Conservation (phyloP, 106 monocot genomes). For the Dioscorea alata region DNA sequence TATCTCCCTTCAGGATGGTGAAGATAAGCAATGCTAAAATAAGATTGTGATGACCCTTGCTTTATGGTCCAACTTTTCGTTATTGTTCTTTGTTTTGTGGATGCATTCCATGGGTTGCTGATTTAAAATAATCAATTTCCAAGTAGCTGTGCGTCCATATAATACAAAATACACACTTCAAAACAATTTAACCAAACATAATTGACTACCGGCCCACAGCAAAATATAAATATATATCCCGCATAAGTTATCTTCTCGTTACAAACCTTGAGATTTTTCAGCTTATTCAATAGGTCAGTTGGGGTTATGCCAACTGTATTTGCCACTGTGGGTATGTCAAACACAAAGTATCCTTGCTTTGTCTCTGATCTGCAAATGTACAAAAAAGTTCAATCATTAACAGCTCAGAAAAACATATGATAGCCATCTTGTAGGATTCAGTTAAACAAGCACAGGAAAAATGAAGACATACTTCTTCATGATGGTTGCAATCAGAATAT, state of each 20-base stretch:
- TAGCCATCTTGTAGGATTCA: background rate
- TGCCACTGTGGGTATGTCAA: conserved; percentile 71
- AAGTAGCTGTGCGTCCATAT: too few species aligned
- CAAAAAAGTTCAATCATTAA: background rate
- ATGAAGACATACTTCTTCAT: conserved; percentile 42
- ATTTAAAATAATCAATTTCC: too few species aligned
- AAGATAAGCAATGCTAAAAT: too few species aligned
- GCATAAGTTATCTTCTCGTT: background rate
- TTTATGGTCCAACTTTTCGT: too few species aligned
- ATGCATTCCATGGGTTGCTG: too few species aligned
- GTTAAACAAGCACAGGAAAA: background rate
- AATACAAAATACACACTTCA: too few species aligned
- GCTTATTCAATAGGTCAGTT: conserved; percentile 42
- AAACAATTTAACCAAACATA: too few species aligned
- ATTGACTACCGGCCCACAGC: too few species aligned
- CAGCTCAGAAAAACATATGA: background rate
- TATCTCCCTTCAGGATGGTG: too few species aligned
- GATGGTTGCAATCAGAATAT: conserved; percentile 63
- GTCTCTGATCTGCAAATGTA: conserved; percentile 47
- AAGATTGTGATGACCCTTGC: too few species aligned
- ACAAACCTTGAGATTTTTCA: conserved; percentile 83
- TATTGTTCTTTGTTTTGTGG: too few species aligned
- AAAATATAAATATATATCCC: too few species aligned
- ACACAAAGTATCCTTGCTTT: conserved; percentile 70
- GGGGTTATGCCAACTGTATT: conserved; percentile 33